Conservation (phyloP, 139 green algal species). For the Picochlorum sp. region DNA sequence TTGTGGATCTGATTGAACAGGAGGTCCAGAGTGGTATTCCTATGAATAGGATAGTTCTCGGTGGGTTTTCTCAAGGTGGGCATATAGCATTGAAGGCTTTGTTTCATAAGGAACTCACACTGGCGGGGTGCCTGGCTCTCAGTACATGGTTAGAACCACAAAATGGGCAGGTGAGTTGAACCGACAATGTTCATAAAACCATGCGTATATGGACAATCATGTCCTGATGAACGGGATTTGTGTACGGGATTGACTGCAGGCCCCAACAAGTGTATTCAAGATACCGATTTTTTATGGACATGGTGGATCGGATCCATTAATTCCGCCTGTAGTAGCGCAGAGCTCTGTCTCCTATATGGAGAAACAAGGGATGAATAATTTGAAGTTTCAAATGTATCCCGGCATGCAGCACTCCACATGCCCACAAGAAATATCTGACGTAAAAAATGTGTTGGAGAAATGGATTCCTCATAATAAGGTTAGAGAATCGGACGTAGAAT, state of each 20-base stretch:
- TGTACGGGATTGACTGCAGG: too few species aligned
- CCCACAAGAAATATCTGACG: slow-evolving; percentile 22
- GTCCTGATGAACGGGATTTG: too few species aligned
- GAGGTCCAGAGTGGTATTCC: slow-evolving; percentile 26
- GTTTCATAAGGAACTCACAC: neutral
- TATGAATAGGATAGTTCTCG: slow-evolving; percentile 21
- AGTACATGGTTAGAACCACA: slow-evolving; percentile 34
- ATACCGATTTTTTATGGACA: slow-evolving; percentile 27
- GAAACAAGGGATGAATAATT: neutral
- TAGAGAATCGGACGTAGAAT: neutral
- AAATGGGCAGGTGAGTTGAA: neutral
- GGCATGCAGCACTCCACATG: slow-evolving; percentile 26
- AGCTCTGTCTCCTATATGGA: slow-evolving; percentile 7
- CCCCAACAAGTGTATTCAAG: too few species aligned
- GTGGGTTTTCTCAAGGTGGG: slow-evolving; percentile 29
- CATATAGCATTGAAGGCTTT: slow-evolving; percentile 25
- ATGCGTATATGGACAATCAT: too few species aligned
- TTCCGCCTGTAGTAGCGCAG: slow-evolving; percentile 9
- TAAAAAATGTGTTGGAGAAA: slow-evolving; percentile 14
- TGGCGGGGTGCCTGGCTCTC: slow-evolving; percentile 28
- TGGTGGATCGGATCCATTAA: slow-evolving; percentile 21
- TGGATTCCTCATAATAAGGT: neutral
- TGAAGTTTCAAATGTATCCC: slow-evolving; percentile 18
- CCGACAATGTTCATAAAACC: too few species aligned
- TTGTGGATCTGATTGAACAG: slow-evolving; percentile 13